Conservation (phyloP, 768 basidiomycete species). For the Hygrophoropsis aurantiaca region DNA sequence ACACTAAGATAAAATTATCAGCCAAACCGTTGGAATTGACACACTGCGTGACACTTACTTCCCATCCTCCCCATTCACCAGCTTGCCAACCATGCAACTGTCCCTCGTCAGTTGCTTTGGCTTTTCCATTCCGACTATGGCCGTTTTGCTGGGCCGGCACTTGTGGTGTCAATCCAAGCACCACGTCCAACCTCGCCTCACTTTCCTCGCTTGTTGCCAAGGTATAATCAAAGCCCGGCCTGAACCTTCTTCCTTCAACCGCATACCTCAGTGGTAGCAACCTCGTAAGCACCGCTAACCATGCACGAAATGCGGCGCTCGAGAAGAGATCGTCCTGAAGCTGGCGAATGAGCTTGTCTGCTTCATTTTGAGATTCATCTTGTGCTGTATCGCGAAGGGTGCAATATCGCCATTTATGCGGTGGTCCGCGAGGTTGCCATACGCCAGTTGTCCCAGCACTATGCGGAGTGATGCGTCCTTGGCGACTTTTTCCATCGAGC, state of each 20-base stretch:
- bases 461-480: conserved; percentile 62
- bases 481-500: conserved; percentile 50
- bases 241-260: conserved; percentile 83
- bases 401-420: conserved; percentile 94
- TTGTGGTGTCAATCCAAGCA: conserved; percentile 82
- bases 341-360: conserved; percentile 22
- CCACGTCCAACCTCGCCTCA: conserved; percentile 82
- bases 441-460: conserved; percentile 53
- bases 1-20: conserved; percentile 47
- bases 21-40: not conserved
- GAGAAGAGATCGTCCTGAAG: conserved; percentile 80
- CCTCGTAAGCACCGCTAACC: conserved; percentile 73
- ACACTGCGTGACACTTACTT: conserved; percentile 47
- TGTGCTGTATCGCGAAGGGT: conserved; percentile 42
- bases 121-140: conserved; percentile 25
- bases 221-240: conserved; percentile 93
- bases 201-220: conserved; percentile 84
- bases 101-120: conserved; percentile 31
- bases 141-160: conserved; percentile 31
- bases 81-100: conserved; percentile 58
- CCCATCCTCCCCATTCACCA: conserved; percentile 92
- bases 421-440: conserved; percentile 83
- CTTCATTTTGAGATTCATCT: conserved; percentile 1
- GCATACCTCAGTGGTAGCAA: conserved; percentile 71
- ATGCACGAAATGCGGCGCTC: conserved; percentile 84